A percentile compares a stretch with the other conserved stretches of the same genome.
phyloP scores from a whole-genome alignment of 371 early-diverging fungal species.

The Encephalitozoon intestinalis region DNA sequence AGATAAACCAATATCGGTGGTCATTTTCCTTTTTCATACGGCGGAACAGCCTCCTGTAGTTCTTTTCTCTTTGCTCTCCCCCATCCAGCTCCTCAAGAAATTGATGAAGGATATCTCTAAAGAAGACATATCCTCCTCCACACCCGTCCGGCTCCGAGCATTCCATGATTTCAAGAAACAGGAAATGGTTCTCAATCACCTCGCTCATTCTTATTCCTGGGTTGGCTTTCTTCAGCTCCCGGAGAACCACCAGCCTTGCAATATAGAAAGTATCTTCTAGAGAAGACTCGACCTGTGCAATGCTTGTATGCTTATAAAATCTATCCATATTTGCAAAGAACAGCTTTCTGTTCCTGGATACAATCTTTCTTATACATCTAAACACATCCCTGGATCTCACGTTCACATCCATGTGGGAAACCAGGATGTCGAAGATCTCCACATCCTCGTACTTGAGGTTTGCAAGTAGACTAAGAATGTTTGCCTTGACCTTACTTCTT shows the following conservation, averaged over 20 bases:
- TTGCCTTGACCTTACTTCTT: not conserved
- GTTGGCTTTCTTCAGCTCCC: not conserved
- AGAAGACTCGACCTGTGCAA: not conserved
- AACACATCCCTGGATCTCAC: not conserved
- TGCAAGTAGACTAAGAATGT: not conserved
- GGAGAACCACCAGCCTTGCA: not conserved
- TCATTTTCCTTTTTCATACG: not conserved
- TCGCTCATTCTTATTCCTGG: not conserved
- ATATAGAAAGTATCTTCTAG: not conserved
- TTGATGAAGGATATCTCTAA: not conserved
- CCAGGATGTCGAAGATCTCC: not conserved
- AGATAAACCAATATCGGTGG: not conserved
- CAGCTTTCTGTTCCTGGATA: not conserved
- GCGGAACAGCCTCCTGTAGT: not conserved
- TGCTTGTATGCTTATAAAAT: not conserved
- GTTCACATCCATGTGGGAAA: not conserved
- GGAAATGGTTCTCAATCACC: not conserved
- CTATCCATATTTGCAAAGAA: not conserved
- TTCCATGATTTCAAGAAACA: slow-evolving; percentile 9
- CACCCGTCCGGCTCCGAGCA: not conserved
- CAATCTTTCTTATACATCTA: not conserved
- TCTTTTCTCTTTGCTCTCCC: not conserved
- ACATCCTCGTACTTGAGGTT: slow-evolving; percentile 1
- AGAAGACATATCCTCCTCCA: not conserved
- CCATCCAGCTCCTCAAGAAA: not conserved